A percentile compares a stretch with the other conserved stretches of the same genome.
phyloP scores from a whole-genome alignment of 2,329 filamentous ascomycete genomes.

The Daldinia sp. region DNA sequence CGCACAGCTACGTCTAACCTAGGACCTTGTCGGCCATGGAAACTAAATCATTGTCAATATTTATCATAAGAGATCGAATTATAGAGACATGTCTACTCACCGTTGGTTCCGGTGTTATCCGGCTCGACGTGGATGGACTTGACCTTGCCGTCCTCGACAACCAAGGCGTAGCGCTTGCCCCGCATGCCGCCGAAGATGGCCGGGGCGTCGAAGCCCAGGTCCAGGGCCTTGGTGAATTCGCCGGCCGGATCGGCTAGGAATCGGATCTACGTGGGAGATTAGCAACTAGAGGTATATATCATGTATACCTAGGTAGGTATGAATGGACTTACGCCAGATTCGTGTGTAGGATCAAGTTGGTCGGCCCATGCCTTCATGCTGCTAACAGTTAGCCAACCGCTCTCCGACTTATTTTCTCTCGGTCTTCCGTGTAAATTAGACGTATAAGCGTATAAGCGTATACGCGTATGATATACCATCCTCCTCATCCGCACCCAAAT shows the following conservation, averaged over 20 bases:
- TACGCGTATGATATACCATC: neutral
- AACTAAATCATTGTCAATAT: constrained; percentile 47
- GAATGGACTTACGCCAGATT: constrained; percentile 74
- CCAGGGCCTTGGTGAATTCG: constrained; percentile 82
- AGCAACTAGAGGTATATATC: neutral
- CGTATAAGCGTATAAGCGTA: neutral
- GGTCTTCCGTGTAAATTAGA: neutral
- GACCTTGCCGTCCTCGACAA: constrained; percentile 86
- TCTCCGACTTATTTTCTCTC: neutral
- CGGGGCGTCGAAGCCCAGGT: constrained; percentile 81
- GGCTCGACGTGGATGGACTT: constrained; percentile 83
- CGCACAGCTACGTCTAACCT: constrained; percentile 37
- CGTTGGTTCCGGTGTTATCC: constrained; percentile 83
- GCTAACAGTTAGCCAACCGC: constrained; percentile 8
- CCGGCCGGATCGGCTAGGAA: constrained; percentile 86
- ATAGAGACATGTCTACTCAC: constrained; percentile 56
- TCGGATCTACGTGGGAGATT: constrained; percentile 69
- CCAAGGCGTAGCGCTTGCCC: constrained; percentile 87
- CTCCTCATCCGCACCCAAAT: neutral
- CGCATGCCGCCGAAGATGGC: constrained; percentile 83
- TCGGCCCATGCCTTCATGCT: constrained; percentile 92
- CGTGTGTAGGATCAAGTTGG: constrained; percentile 75
- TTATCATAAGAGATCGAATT: neutral
- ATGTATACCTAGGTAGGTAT: neutral
- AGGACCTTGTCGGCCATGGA: constrained; percentile 62